A percentile compares a stretch with the other conserved stretches of the same genome.
Conservation (phyloP, 139 green algal species). For the Marvania coccoides region DNA sequence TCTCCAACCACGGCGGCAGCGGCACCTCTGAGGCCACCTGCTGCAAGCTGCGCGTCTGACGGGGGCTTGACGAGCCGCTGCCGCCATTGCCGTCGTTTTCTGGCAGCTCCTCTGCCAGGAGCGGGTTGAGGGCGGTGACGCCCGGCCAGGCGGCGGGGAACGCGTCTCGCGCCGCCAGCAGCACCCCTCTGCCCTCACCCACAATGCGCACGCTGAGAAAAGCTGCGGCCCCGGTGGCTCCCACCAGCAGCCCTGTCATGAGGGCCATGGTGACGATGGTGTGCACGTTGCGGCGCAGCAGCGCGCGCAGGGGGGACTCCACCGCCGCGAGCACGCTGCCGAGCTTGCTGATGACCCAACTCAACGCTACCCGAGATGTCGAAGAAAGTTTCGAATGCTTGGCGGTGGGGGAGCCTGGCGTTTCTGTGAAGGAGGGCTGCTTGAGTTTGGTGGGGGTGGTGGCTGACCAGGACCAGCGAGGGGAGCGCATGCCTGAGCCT, state of each 20-base stretch:
- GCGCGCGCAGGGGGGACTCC: conserved; percentile 10
- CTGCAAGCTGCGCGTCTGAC: neutral
- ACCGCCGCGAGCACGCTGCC: too few relatives aligned
- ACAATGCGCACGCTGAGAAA: conserved; percentile 41
- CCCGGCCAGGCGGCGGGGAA: conserved; percentile 22
- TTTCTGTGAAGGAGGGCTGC: neutral
- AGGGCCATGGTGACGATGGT: conserved; percentile 30
- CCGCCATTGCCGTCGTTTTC: neutral
- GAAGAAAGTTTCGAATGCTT: too few relatives aligned
- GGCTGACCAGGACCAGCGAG: neutral
- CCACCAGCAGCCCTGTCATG: conserved; percentile 36
- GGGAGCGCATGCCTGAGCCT: neutral
- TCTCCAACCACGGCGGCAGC: conserved; percentile 16
- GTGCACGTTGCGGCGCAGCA: conserved; percentile 26
- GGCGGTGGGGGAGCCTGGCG: too few relatives aligned
- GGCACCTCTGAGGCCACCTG: neutral
- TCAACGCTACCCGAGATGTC: too few relatives aligned
- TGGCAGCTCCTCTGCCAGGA: conserved; percentile 5
- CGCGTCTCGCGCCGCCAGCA: conserved; percentile 15
- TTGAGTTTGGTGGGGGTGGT: neutral
- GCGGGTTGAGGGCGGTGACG: conserved; percentile 2
- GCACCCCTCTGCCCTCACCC: conserved; percentile 12
- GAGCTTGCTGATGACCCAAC: too few relatives aligned
- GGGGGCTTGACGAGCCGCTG: neutral
- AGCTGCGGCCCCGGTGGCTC: conserved; percentile 24